Conservation (phyloP, 2,329 filamentous ascomycete species). For the Emergomyces africanus region DNA sequence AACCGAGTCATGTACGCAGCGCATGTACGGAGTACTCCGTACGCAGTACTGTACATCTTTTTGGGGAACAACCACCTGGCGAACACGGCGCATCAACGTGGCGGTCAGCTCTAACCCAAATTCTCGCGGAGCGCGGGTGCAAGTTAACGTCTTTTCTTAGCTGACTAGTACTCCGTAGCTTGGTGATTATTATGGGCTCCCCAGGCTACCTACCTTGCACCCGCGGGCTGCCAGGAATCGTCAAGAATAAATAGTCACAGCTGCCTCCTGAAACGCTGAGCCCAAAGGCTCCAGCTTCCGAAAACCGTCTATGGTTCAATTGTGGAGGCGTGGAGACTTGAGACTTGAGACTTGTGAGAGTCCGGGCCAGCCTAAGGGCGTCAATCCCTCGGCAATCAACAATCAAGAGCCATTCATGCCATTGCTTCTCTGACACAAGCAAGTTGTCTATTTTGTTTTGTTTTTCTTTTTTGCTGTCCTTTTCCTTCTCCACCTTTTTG, state of each 20-base stretch:
- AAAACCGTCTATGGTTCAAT: neutral
- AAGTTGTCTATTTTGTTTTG: neutral
- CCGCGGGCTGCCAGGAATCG: neutral
- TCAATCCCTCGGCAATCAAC: neutral
- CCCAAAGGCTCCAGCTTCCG: neutral
- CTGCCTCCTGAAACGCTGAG: neutral
- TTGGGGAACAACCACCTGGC: neutral
- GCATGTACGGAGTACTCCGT: no score
- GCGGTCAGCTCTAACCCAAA: neutral
- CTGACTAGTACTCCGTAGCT: no score
- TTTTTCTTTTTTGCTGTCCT: neutral
- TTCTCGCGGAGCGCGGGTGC: neutral
- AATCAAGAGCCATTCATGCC: neutral
- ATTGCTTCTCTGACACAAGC: neutral
- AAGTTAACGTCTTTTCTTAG: neutral
- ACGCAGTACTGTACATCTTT: neutral
- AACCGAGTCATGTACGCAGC: no score
- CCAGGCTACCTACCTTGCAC: no score
- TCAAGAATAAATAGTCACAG: neutral
- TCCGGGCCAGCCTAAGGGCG: neutral
- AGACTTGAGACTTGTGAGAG: no score
- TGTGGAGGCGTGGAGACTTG: neutral
- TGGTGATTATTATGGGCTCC: neutral
- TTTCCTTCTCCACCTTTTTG: neutral
- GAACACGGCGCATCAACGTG: neutral